Conservation (phyloP, 2,329 filamentous ascomycete genomes). For the Talaromyces marneffei region DNA sequence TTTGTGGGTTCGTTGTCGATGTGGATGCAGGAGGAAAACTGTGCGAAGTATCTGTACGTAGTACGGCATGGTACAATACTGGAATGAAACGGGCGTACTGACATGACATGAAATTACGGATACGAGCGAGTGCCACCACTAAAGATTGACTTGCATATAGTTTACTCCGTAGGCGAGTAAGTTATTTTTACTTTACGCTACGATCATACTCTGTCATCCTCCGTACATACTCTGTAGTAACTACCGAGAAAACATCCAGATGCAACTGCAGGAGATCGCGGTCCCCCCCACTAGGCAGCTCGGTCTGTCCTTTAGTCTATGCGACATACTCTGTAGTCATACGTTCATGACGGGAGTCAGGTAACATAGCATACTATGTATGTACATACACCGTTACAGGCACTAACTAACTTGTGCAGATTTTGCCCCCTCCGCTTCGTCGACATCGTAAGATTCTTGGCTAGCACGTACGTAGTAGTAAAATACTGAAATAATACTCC, state of each 20-base stretch:
- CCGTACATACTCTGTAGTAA: background rate
- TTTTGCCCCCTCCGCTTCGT: constrained; percentile 9
- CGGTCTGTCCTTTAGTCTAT: background rate
- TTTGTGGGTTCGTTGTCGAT: background rate
- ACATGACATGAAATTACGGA: background rate
- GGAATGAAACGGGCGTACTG: background rate
- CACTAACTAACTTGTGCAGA: background rate
- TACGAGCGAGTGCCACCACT: background rate
- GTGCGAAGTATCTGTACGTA: background rate
- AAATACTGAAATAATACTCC: constrained; percentile 1
- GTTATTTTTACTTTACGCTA: constrained; percentile 3
- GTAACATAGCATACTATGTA: background rate
- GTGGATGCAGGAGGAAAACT: background rate
- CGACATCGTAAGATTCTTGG: background rate
- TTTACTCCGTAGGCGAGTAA: background rate
- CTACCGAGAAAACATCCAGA: constrained; percentile 1
- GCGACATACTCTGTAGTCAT: background rate
- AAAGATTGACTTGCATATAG: background rate
- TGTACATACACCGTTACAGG: background rate
- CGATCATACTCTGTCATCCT: background rate
- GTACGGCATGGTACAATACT: background rate
- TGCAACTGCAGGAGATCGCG: constrained; percentile 15
- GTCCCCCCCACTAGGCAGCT: constrained; percentile 11
- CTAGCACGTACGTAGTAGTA: background rate
- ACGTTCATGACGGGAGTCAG: background rate